A percentile compares a stretch with the other conserved stretches of the same genome.
These are phyloP conservation scores for Mucor sp. DNA, from an alignment of 371 early-diverging fungal species.

Conservation along the genomic window DNA sequence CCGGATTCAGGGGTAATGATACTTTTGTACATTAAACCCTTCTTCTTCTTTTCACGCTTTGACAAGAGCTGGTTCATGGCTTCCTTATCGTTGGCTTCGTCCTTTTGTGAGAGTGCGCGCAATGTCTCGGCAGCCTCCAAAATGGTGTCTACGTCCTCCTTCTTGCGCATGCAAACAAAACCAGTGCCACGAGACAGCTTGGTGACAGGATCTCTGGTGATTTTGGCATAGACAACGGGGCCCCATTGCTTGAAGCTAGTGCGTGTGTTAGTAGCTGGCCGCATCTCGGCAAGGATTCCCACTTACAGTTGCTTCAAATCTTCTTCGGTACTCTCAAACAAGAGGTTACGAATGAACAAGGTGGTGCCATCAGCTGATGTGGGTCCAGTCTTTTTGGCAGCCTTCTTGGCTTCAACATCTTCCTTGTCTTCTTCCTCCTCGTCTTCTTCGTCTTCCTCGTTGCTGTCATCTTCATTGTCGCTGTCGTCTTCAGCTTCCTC, in stretches of 20 bases:
- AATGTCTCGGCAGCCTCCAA: slow-evolving; percentile 68
- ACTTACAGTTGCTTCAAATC: slow-evolving; percentile 75
- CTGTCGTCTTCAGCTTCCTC: slow-evolving; percentile 30
- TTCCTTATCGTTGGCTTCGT: slow-evolving; percentile 38
- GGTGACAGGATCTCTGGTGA: slow-evolving; percentile 82
- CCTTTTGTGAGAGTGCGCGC: slow-evolving; percentile 41
- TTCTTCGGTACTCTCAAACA: slow-evolving; percentile 87
- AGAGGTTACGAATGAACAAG: slow-evolving; percentile 89
- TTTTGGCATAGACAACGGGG: slow-evolving; percentile 77
- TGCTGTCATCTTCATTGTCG: slow-evolving; percentile 34
- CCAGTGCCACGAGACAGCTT: slow-evolving; percentile 89
- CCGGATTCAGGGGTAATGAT: slow-evolving; percentile 72
- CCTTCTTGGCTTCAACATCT: slow-evolving; percentile 27
- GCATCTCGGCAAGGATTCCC: neutral
- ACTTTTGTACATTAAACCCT: slow-evolving; percentile 61
- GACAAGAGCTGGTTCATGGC: slow-evolving; percentile 38
- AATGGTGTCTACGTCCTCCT: slow-evolving; percentile 75
- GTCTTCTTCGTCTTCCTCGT: slow-evolving; percentile 34
- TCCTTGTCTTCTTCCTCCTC: slow-evolving; percentile 44
- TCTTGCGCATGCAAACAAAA: slow-evolving; percentile 85
- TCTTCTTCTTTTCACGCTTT: slow-evolving; percentile 55
- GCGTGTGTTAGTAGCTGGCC: neutral
- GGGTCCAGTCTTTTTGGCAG: slow-evolving; percentile 34
- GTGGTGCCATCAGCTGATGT: slow-evolving; percentile 71
- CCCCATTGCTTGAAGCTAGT: slow-evolving; percentile 70